A percentile compares a stretch with the other conserved stretches of the same genome.
Conservation (phyloP, 1,284 basidiomycete species). For the Leccinum griseonigrum region DNA sequence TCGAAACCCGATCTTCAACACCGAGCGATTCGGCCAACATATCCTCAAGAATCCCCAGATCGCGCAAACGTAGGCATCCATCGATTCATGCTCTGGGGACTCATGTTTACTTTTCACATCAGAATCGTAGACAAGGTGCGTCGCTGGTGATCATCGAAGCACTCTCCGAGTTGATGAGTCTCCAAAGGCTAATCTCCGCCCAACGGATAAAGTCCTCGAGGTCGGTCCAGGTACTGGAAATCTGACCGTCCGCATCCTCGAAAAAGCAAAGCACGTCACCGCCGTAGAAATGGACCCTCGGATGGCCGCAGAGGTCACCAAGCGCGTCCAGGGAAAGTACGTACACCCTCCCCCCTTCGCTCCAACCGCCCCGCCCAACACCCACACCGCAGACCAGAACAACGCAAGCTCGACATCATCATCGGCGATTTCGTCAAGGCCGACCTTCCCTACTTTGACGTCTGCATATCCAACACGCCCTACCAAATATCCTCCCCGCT, state of each 20-base stretch:
- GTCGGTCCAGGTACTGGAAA: slow-evolving; percentile 99
- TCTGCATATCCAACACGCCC: slow-evolving; percentile 98
- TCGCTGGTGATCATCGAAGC: not conserved
- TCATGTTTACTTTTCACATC: not conserved
- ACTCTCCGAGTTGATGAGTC: slow-evolving; percentile 3
- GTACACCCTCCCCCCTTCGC: not conserved
- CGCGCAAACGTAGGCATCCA: slow-evolving; percentile 72
- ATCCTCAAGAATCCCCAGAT: slow-evolving; percentile 94
- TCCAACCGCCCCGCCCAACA: too few species aligned
- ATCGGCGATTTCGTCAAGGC: slow-evolving; percentile 98
- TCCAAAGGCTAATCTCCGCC: slow-evolving; percentile 84
- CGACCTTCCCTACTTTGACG: slow-evolving; percentile 96
- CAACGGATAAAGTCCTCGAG: slow-evolving; percentile 95
- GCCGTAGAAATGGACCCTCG: slow-evolving; percentile 99
- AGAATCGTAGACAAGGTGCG: slow-evolving; percentile 79
- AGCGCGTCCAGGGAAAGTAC: slow-evolving; percentile 97
- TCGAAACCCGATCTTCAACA: slow-evolving; percentile 89
- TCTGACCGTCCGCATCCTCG: slow-evolving; percentile 90
- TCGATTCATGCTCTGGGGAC: slow-evolving; percentile 3
- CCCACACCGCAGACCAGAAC: slow-evolving; percentile 72
- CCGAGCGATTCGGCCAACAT: slow-evolving; percentile 94
- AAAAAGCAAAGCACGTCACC: slow-evolving; percentile 89
- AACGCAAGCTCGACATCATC: slow-evolving; percentile 91
- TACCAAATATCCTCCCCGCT: slow-evolving; percentile 99
- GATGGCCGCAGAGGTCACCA: slow-evolving; percentile 97